Evolutionary conservation across 1,139 yeast species (phyloP).

Genomic region (Sugiyamaella castrensis): DNA sequence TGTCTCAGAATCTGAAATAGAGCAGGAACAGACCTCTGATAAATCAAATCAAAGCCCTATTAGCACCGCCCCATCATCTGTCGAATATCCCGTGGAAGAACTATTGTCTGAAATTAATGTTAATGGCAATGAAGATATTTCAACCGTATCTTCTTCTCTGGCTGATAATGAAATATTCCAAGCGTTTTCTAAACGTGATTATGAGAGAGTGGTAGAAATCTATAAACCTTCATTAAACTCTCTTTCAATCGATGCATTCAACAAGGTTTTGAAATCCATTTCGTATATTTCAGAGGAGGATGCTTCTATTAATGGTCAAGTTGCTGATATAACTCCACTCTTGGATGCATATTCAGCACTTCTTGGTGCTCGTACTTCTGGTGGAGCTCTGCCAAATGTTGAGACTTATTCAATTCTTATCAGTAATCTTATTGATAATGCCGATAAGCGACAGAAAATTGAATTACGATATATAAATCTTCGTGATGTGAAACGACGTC

Average conservation of each 20-base stretch:
- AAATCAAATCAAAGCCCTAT: neutral
- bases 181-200: slow-evolving; percentile 3
- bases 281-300: slow-evolving; percentile 5
- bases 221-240: slow-evolving; percentile 4
- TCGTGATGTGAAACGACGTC: slow-evolving; percentile 15
- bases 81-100: neutral
- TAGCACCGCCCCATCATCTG: neutral
- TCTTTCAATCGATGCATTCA: slow-evolving; percentile 7
- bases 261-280: slow-evolving; percentile 5
- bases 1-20: too few species aligned
- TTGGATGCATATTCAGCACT: slow-evolving; percentile 35
- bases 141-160: neutral
- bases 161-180: slow-evolving; percentile 1
- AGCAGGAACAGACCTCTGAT: neutral
- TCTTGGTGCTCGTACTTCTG: slow-evolving; percentile 25
- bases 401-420: slow-evolving; percentile 35
- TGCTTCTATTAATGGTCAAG: too few species aligned
- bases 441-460: slow-evolving; percentile 18
- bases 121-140: too few species aligned
- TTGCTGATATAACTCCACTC: slow-evolving; percentile 22
- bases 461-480: slow-evolving; percentile 3
- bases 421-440: slow-evolving; percentile 28
- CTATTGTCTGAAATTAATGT: too few species aligned
- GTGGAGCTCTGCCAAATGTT: slow-evolving; percentile 25
- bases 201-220: slow-evolving; percentile 6